phyloP scores from a whole-genome alignment of 2,329 filamentous ascomycete genomes.

The Cladorrhinum sp. region DNA sequence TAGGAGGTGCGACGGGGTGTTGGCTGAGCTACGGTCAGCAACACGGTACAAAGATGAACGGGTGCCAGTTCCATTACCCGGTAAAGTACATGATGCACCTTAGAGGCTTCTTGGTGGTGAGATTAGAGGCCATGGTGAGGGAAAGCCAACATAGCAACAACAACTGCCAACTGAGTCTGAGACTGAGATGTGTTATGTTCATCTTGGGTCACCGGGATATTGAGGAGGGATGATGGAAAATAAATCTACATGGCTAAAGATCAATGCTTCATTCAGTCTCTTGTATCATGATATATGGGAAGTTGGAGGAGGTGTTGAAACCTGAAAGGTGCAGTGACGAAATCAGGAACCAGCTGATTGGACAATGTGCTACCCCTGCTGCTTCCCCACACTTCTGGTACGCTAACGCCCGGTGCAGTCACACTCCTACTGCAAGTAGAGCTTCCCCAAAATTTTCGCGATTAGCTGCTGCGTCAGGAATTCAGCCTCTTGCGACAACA shows the following conservation, averaged over 20 bases:
- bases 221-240: neutral
- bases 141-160: slow-evolving; percentile 18
- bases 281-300: neutral
- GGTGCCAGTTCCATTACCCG: slow-evolving; percentile 32
- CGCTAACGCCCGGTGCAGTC: neutral
- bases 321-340: neutral
- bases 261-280: neutral
- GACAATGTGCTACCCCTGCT: neutral
- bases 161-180: slow-evolving; percentile 12
- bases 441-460: slow-evolving; percentile 12
- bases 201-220: neutral
- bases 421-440: neutral
- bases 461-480: slow-evolving; percentile 7
- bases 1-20: slow-evolving; percentile 42
- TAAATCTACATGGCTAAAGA: neutral
- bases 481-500: neutral
- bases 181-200: too few species aligned
- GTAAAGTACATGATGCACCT: slow-evolving; percentile 49
- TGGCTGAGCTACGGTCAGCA: slow-evolving; percentile 37
- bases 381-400: neutral
- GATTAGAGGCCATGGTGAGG: slow-evolving; percentile 16
- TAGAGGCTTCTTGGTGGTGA: slow-evolving; percentile 10
- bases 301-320: neutral
- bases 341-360: neutral
- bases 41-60: neutral